A percentile compares a stretch with the other conserved stretches of the same genome.
These are phyloP conservation scores for Termitomyces sp. DNA, from an alignment of 768 basidiomycete genomes.

Conservation along the genomic window DNA sequence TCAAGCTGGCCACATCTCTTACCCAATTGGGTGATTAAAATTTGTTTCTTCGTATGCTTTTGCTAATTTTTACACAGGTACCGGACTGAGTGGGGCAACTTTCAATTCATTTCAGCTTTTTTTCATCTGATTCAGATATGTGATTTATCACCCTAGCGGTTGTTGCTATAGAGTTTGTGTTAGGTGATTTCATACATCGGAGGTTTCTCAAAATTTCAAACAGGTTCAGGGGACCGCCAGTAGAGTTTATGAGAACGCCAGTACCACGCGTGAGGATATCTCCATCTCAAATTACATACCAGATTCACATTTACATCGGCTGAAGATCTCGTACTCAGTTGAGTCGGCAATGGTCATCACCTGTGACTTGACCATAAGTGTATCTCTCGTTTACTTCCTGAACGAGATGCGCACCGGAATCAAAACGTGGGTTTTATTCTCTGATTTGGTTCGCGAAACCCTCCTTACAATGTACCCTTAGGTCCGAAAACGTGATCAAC, in stretches of 20 bases:
- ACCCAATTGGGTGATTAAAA: not conserved
- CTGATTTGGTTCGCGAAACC: too few species aligned
- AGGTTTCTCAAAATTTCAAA: too few species aligned
- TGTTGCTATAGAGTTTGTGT: not conserved
- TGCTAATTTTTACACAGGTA: not conserved
- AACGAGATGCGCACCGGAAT: not conserved
- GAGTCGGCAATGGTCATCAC: not conserved
- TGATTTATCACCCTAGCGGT: not conserved
- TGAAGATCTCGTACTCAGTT: not conserved
- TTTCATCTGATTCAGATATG: not conserved
- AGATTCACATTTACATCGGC: not conserved
- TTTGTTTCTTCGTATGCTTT: not conserved
- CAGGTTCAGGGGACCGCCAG: not conserved
- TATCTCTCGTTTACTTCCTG: not conserved
- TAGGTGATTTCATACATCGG: not conserved
- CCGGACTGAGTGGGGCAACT: not conserved
- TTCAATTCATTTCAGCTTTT: not conserved
- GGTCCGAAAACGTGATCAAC: not conserved
- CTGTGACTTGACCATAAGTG: not conserved
- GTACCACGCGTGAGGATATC: not conserved
- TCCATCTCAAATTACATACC: not conserved
- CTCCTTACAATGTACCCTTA: not conserved
- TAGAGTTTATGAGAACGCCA: too few species aligned
- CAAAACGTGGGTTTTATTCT: not conserved
- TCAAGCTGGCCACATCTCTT: not conserved